Conservation (phyloP, 495 filamentous ascomycete species). For the Podospora appendiculata region DNA sequence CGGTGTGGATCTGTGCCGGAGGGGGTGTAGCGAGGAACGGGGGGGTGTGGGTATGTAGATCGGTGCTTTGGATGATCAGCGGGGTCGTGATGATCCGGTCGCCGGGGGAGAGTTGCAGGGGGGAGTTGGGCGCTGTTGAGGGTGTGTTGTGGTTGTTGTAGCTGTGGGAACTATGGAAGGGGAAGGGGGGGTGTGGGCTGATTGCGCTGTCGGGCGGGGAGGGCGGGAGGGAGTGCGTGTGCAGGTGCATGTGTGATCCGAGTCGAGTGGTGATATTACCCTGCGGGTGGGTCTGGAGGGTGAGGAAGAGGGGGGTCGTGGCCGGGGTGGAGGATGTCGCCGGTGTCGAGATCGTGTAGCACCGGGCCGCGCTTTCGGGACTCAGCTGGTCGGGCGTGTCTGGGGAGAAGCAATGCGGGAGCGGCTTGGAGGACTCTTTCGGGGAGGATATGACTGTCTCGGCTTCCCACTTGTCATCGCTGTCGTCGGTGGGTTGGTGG, state of each 20-base stretch:
- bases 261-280: too few species aligned
- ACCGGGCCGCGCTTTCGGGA: background rate
- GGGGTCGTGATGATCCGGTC: background rate
- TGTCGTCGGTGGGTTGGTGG: background rate
- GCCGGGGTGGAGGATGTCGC: background rate
- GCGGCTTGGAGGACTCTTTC: background rate
- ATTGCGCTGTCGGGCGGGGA: background rate
- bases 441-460: background rate
- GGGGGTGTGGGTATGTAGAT: background rate
- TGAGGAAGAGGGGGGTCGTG: background rate
- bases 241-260: too few species aligned
- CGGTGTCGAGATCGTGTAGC: background rate
- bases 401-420: background rate
- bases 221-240: background rate
- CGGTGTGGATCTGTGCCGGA: background rate
- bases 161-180: too few species aligned
- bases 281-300: background rate
- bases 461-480: background rate
- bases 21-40: background rate
- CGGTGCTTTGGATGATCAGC: background rate
- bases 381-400: background rate
- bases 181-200: background rate
- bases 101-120: background rate
- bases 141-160: background rate
- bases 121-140: background rate